phyloP scores from a whole-genome alignment of 495 filamentous ascomycete genomes.

The Podospora pseudocomata region DNA sequence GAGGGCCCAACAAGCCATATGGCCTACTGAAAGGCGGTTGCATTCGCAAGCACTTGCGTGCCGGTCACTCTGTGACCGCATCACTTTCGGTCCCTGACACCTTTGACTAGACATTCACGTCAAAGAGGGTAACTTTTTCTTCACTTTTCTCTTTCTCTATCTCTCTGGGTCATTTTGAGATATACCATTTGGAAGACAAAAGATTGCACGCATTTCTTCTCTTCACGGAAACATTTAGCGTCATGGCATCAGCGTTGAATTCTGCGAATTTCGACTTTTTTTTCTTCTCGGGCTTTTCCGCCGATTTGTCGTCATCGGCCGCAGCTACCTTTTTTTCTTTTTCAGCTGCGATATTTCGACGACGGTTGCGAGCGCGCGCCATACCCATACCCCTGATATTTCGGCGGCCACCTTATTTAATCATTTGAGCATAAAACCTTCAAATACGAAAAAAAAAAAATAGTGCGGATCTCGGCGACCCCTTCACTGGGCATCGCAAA shows the following conservation, averaged over 20 bases:
- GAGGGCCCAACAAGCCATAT: conserved; percentile 27
- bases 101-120: background rate
- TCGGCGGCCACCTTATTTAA: conserved; percentile 28
- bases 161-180: conserved; percentile 32
- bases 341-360: conserved; percentile 11
- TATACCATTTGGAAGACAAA: conserved; percentile 38
- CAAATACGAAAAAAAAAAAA: conserved; percentile 25
- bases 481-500: background rate
- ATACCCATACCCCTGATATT: conserved; percentile 22
- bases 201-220: conserved; percentile 38
- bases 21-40: conserved; percentile 33
- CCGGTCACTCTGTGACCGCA: background rate
- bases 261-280: conserved; percentile 28
- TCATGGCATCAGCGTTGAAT: conserved; percentile 41
- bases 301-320: background rate
- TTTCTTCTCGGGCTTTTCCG: conserved; percentile 16
- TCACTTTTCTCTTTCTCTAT: conserved; percentile 8
- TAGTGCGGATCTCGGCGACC: conserved; percentile 13
- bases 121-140: conserved; percentile 19
- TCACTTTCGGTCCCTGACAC: conserved; percentile 1
- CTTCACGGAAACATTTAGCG: conserved; percentile 35
- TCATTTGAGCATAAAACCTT: conserved; percentile 22
- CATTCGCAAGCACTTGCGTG: background rate
- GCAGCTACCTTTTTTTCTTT: conserved; percentile 11
- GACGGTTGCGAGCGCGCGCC: conserved; percentile 16